Percentiles rank a stretch among this genome's conserved stretches.
Evolutionary conservation across 768 basidiomycete genomes (phyloP).

Genomic region (Chiua virens): DNA sequence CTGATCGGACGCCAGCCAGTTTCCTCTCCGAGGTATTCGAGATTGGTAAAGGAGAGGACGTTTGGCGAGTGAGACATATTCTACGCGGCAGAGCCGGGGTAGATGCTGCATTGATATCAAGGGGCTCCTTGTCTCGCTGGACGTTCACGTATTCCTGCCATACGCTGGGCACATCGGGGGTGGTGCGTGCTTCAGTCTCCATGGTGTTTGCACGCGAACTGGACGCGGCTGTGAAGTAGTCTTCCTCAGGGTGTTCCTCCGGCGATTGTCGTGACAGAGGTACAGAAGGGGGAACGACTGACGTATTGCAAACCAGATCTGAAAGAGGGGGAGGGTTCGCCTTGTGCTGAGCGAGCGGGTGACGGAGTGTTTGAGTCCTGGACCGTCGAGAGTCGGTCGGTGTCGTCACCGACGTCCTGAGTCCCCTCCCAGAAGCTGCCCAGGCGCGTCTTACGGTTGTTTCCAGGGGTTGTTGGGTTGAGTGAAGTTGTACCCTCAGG

Average conservation of each 20-base stretch:
- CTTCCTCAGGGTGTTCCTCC: conserved; percentile 26
- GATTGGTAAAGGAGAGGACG: conserved; percentile 61
- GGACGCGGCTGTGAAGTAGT: conserved; percentile 31
- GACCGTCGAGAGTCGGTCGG: conserved; percentile 21
- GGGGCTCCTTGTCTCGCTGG: conserved; percentile 27
- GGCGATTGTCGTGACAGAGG: conserved; percentile 24
- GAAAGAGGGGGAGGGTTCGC: conserved; percentile 1
- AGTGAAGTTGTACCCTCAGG: conserved; percentile 34
- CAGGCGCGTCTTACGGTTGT: conserved; percentile 54
- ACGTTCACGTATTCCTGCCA: conserved; percentile 29
- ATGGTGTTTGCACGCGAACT: conserved; percentile 23
- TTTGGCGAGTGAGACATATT: conserved; percentile 57
- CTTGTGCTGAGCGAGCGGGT: conserved; percentile 13
- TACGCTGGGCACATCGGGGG: conserved; percentile 16
- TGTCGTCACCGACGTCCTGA: conserved; percentile 54
- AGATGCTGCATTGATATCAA: conserved; percentile 34
- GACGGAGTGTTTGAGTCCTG: conserved; percentile 26
- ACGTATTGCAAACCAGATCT: conserved; percentile 11
- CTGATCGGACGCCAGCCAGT: conserved; percentile 32
- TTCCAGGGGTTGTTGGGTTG: conserved; percentile 46
- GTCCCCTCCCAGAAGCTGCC: conserved; percentile 80
- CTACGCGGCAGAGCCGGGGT: conserved; percentile 53
- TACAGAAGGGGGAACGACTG: conserved; percentile 12
- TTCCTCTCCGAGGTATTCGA: conserved; percentile 34
- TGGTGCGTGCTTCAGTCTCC: conserved; percentile 14